Percentiles rank a stretch among this genome's conserved stretches.
These are phyloP conservation scores for Tulasnella sp. DNA, from an alignment of 768 basidiomycete species.

Conservation along the genomic window DNA sequence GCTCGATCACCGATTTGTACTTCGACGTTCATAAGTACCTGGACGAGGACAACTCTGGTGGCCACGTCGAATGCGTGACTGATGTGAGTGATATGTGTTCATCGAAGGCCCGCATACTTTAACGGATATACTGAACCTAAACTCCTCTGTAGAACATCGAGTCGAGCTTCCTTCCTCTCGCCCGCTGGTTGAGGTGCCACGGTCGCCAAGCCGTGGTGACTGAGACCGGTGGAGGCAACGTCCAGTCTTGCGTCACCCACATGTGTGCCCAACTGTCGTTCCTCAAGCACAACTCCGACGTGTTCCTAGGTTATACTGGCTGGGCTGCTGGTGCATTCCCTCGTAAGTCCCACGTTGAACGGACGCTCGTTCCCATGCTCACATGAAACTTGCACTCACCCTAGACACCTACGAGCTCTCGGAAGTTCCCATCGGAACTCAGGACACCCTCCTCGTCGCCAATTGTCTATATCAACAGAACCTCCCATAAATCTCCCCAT, in stretches of 20 bases:
- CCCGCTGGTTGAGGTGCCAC: constrained; percentile 11
- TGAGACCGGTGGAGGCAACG: constrained; percentile 25
- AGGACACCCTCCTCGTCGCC: constrained; percentile 15
- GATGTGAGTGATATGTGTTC: constrained; percentile 24
- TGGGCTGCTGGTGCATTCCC: constrained; percentile 23
- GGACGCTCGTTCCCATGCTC: neutral
- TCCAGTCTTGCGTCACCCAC: constrained; percentile 19
- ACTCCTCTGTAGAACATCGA: neutral
- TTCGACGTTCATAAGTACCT: constrained; percentile 61
- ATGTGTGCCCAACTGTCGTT: constrained; percentile 17
- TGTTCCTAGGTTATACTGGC: constrained; percentile 21
- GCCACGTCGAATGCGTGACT: constrained; percentile 43
- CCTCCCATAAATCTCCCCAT: neutral
- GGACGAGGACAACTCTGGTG: constrained; percentile 46
- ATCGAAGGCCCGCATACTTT: no score
- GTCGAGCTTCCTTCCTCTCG: constrained; percentile 6
- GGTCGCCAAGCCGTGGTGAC: constrained; percentile 21
- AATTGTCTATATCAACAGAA: constrained; percentile 14
- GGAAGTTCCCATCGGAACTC: constrained; percentile 7
- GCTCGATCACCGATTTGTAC: constrained; percentile 42
- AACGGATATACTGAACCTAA: neutral
- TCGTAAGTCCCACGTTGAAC: neutral
- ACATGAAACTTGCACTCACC: neutral
- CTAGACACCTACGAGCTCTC: neutral
- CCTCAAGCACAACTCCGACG: constrained; percentile 22